Evolutionary conservation across 2,329 filamentous ascomycete species (phyloP).

Genomic region (Mollisia scopiformis): DNA sequence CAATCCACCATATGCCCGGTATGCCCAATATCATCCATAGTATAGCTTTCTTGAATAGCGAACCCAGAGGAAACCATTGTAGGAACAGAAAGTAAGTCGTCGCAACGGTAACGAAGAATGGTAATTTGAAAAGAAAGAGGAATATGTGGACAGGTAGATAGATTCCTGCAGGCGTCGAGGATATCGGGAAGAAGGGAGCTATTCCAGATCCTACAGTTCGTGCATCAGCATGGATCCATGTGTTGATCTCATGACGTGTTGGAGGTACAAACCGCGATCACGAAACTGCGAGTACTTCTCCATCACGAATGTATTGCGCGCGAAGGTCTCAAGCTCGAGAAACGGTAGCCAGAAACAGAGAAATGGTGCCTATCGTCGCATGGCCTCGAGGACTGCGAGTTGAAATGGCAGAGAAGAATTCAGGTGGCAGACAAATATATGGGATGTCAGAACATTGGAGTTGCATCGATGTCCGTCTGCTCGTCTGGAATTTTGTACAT

Average conservation of each 20-base stretch:
- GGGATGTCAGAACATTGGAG: background rate
- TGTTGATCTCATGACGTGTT: slow-evolving; percentile 3
- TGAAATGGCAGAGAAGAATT: background rate
- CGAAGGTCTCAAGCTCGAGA: background rate
- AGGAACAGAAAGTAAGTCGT: slow-evolving; percentile 78
- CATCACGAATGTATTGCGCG: slow-evolving; percentile 47
- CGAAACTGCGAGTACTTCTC: slow-evolving; percentile 78
- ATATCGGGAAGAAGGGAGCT: slow-evolving; percentile 88
- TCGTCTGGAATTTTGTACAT: background rate
- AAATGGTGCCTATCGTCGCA: slow-evolving; percentile 9
- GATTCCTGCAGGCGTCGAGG: slow-evolving; percentile 64
- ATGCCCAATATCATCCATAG: slow-evolving; percentile 87
- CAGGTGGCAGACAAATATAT: background rate
- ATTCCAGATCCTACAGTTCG: slow-evolving; percentile 79
- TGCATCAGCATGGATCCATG: slow-evolving; percentile 27
- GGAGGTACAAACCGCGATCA: slow-evolving; percentile 61
- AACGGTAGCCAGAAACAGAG: background rate
- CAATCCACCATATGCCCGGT: slow-evolving; percentile 96
- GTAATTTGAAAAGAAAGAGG: slow-evolving; percentile 81
- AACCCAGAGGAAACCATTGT: slow-evolving; percentile 77
- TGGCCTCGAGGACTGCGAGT: slow-evolving; percentile 2
- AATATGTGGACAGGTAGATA: slow-evolving; percentile 67
- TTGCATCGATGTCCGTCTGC: background rate
- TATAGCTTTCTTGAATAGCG: slow-evolving; percentile 75
- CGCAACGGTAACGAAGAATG: slow-evolving; percentile 71